Evolutionary conservation across 192 early-diverging fungal species (phyloP).

Genomic region (Cladochytrium replicatum): DNA sequence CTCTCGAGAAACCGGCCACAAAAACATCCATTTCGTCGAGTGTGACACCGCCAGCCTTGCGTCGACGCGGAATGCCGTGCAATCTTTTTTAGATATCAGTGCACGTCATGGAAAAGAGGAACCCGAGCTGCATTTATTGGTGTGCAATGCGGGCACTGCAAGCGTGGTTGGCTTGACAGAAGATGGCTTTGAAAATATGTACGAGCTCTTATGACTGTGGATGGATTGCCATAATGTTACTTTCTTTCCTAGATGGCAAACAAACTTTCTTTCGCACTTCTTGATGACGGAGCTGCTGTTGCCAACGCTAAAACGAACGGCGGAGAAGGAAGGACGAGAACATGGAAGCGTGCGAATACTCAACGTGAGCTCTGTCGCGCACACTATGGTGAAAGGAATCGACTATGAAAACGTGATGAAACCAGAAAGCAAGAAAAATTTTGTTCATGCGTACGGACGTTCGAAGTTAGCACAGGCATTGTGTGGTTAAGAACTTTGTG

Average conservation of each 20-base stretch:
- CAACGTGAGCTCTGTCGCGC: not conserved
- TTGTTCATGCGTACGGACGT: not conserved
- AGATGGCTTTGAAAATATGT: not conserved
- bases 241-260: not conserved
- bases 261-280: conserved; percentile 1
- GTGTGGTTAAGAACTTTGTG: not conserved
- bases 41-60: not conserved
- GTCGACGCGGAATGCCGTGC: conserved; percentile 2
- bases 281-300: not conserved
- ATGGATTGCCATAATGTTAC: not conserved
- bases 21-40: not conserved
- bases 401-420: not conserved
- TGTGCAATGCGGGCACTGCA: conserved; percentile 20
- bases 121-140: conserved; percentile 22
- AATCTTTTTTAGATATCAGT: conserved; percentile 13
- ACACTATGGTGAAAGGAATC: not conserved
- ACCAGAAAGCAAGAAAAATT: not conserved
- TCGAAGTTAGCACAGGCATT: not conserved
- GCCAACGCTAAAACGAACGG: not conserved
- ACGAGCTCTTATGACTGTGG: not conserved
- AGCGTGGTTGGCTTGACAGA: not conserved
- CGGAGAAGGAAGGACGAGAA: too few species aligned
- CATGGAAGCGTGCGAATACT: not conserved
- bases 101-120: too few species aligned
- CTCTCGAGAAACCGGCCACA: not conserved